phyloP scores from a whole-genome alignment of 305 asterid species.

The Fraxinus albicans region DNA sequence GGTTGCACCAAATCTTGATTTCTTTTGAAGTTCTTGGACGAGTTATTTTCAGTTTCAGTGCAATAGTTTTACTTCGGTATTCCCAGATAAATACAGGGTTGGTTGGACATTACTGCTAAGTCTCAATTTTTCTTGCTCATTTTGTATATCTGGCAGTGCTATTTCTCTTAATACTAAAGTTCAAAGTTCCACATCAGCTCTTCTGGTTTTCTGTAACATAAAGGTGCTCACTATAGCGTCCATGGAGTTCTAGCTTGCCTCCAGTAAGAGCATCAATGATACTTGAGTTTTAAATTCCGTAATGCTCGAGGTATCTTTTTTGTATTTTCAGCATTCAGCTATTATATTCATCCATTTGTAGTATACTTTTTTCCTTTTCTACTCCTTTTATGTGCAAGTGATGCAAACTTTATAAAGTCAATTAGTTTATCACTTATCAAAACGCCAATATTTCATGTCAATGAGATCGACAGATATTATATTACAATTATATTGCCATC shows the following conservation, averaged over 20 bases:
- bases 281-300: neutral
- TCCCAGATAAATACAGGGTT: neutral
- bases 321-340: neutral
- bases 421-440: neutral
- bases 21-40: neutral
- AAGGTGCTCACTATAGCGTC: neutral
- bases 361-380: too few relatives aligned
- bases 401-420: neutral
- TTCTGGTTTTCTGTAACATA: neutral
- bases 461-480: too few relatives aligned
- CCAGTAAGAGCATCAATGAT: neutral
- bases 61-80: neutral
- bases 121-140: neutral
- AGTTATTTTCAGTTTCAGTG: neutral
- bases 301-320: neutral
- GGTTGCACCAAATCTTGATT: neutral
- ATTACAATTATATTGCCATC: too few relatives aligned
- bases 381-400: neutral
- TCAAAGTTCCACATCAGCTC: neutral
- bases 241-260: neutral
- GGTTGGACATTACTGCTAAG: neutral
- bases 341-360: neutral
- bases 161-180: neutral
- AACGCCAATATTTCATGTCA: neutral
- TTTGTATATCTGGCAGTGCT: neutral